Conservation (phyloP, 176 grass and related monocot genomes). For the Bolboschoenus planiculmis region DNA sequence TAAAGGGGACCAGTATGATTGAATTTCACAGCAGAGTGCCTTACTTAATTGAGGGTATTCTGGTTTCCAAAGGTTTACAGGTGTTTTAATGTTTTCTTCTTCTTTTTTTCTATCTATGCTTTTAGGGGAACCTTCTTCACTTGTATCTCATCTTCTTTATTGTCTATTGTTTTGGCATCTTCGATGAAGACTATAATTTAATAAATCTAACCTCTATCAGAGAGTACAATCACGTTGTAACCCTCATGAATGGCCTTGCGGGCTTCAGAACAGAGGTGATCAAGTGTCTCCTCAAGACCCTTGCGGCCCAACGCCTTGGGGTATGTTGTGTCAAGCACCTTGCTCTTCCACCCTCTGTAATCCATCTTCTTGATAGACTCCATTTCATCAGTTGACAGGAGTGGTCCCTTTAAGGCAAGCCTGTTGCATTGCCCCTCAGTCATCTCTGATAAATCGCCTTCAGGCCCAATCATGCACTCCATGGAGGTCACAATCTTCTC, state of each 20-base stretch:
- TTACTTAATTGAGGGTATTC: background rate
- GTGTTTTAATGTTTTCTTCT: background rate
- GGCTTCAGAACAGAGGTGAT: conserved; percentile 83
- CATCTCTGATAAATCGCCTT: conserved; percentile 91
- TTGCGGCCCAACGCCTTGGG: conserved; percentile 60
- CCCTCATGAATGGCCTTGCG: conserved; percentile 63
- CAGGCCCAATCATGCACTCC: conserved; percentile 97
- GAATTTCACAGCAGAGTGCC: background rate
- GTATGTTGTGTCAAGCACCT: conserved; percentile 88
- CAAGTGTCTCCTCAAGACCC: conserved; percentile 76
- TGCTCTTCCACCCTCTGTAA: conserved; percentile 79
- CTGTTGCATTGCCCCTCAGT: conserved; percentile 87
- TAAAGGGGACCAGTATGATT: background rate
- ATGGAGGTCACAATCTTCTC: conserved; percentile 98
- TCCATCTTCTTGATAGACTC: conserved; percentile 96
- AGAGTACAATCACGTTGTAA: conserved; percentile 85
- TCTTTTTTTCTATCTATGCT: background rate
- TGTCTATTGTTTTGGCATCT: background rate
- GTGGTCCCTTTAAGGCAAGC: conserved; percentile 65
- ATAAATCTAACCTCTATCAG: conserved; percentile 76
- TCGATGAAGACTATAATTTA: background rate
- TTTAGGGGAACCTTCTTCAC: background rate
- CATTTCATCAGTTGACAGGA: conserved; percentile 88
- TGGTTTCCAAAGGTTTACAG: background rate
- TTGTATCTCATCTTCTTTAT: background rate